phyloP scores from a whole-genome alignment of 495 filamentous ascomycete genomes.

The Hypoxylon subgilvum region DNA sequence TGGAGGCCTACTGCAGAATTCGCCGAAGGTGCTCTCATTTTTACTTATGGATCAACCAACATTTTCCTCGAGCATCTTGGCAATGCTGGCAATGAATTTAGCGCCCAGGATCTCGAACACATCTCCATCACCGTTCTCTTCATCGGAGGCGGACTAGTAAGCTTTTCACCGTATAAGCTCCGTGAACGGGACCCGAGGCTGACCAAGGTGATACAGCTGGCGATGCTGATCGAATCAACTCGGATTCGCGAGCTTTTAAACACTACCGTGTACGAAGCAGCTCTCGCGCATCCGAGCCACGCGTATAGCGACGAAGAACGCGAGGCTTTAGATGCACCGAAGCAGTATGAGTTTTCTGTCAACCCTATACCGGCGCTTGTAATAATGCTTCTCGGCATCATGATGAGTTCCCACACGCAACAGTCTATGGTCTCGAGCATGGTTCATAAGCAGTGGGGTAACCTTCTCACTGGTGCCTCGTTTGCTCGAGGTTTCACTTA shows the following conservation, averaged over 20 bases:
- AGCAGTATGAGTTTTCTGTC: constrained; percentile 74
- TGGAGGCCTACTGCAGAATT: too few relatives aligned
- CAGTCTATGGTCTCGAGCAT: constrained; percentile 81
- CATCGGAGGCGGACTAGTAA: constrained; percentile 88
- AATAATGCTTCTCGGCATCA: constrained; percentile 82
- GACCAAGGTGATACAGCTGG: constrained; percentile 60
- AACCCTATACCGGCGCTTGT: constrained; percentile 90
- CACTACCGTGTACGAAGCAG: constrained; percentile 56
- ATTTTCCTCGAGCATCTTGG: constrained; percentile 91
- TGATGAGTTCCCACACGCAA: constrained; percentile 96
- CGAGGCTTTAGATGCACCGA: constrained; percentile 62
- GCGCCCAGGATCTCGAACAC: constrained; percentile 84
- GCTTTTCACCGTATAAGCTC: constrained; percentile 37
- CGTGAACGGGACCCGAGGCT: not conserved
- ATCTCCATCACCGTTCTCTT: constrained; percentile 92
- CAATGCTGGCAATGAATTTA: constrained; percentile 72
- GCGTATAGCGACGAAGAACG: constrained; percentile 52
- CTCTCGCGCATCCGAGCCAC: constrained; percentile 41
- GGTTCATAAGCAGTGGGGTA: constrained; percentile 95
- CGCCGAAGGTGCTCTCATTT: constrained; percentile 82
- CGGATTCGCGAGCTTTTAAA: constrained; percentile 75
- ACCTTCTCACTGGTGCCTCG: constrained; percentile 80
- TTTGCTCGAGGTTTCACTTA: constrained; percentile 82
- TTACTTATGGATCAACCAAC: constrained; percentile 85
- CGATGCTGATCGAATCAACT: constrained; percentile 90